Base-by-base conservation (phyloP, 2,329 filamentous ascomycete species). In the Colletotrichum sp. region DNA sequence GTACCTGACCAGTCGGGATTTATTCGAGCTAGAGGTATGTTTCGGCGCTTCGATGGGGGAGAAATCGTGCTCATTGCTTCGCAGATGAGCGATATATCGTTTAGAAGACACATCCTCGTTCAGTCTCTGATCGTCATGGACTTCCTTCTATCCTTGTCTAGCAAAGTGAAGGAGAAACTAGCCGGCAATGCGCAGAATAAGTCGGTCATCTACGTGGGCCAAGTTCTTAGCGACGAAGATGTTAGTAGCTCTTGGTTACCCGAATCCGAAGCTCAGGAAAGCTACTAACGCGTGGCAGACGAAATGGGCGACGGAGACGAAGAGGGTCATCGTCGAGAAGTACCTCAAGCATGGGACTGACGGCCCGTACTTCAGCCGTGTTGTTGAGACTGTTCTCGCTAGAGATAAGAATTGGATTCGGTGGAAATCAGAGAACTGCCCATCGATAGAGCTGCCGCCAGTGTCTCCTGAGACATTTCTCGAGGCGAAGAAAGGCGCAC, bases 361-460 rank as follows among this genome's bases (percentile, higher is more conserved):
- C 81, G 97, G 97, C 34, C 95, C 95, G 78, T 98, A 98, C 85
- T 99, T 99, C 85, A 94, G 96, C 85, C 94, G 97, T 52, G 98
- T 99, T 92, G 96, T 99, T 36, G 96, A 99, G 83, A 99, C 96
- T 15, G 96, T 99, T 36, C 91, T 99, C 34, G 95, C 95, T 28
- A 91, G 97, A 78, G 97, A 99, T 85, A 99, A 98, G 88, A 98
- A 99, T 83, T 99, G 98, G 98, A 96, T 98, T 60, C 94, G 96
- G 78, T 99, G 97, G 97, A 99, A 99, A 86, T 93, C 96, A 76
- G 96, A 98, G 83, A 95, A 93, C 79, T 99, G 97, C 83, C 95
- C 95, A 28, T 91, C 94, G 7, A 99, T 99, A 81, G 93, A 96
- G 81, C 91, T 92, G 76, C 91, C 94, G 26, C 88, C 95, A 13